Percentiles rank a stretch among this genome's conserved stretches.
Conservation (phyloP, 768 basidiomycete species). For the Boletus rubropictus region DNA sequence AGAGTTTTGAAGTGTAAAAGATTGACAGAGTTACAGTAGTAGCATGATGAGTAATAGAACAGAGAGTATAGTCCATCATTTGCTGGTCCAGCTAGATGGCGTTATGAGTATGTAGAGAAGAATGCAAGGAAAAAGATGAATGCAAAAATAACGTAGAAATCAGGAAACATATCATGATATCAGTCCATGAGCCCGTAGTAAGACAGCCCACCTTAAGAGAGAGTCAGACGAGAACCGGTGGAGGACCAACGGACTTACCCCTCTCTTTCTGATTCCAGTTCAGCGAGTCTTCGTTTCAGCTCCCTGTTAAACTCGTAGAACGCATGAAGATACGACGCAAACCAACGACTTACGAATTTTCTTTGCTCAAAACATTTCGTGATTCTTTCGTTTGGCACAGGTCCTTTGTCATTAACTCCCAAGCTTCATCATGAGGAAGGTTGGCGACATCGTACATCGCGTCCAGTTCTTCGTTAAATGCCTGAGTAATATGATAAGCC, state of each 20-base stretch:
- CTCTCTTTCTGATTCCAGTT: slow-evolving; percentile 69
- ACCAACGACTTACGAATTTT: slow-evolving; percentile 64
- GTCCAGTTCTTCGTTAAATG: slow-evolving; percentile 92
- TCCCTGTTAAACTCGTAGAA: slow-evolving; percentile 37
- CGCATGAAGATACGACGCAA: background rate
- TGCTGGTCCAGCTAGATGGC: slow-evolving; percentile 14
- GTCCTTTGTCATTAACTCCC: slow-evolving; percentile 70
- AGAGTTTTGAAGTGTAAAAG: slow-evolving; percentile 19
- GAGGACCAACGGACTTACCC: slow-evolving; percentile 48
- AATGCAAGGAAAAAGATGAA: slow-evolving; percentile 14
- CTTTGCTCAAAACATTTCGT: slow-evolving; percentile 65
- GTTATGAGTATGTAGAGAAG: slow-evolving; percentile 22
- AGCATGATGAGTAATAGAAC: slow-evolving; percentile 7
- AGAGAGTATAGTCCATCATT: slow-evolving; percentile 12
- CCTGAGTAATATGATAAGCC: slow-evolving; percentile 39
- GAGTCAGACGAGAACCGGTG: slow-evolving; percentile 8
- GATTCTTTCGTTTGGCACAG: slow-evolving; percentile 68
- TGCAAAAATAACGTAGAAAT: slow-evolving; percentile 21
- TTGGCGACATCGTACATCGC: slow-evolving; percentile 83
- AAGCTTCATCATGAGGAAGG: slow-evolving; percentile 79
- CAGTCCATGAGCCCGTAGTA: slow-evolving; percentile 46
- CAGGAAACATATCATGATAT: slow-evolving; percentile 31
- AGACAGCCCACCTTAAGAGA: slow-evolving; percentile 53
- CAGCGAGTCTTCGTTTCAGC: slow-evolving; percentile 63
- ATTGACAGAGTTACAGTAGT: slow-evolving; percentile 10